phyloP scores from a whole-genome alignment of 192 early-diverging fungal species.

The Coemansia sp. region DNA sequence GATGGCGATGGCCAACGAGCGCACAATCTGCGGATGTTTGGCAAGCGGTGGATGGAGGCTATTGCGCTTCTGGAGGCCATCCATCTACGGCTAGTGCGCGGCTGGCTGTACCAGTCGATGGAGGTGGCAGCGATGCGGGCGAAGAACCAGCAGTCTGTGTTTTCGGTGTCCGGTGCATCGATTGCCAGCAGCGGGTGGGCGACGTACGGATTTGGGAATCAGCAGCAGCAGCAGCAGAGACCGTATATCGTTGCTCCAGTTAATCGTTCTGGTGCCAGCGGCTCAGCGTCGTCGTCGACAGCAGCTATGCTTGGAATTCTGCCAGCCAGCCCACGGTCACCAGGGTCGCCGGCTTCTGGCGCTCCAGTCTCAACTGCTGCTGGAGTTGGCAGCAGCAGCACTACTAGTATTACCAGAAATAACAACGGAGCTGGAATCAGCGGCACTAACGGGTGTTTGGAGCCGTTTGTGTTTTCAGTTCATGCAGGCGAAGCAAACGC shows the following conservation, averaged over 20 bases:
- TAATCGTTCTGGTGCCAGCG: slow-evolving; percentile 18
- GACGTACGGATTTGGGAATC: not conserved
- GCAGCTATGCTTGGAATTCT: slow-evolving; percentile 1
- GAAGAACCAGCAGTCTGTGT: slow-evolving; percentile 7
- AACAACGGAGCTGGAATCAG: not conserved
- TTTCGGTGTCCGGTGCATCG: slow-evolving; percentile 4
- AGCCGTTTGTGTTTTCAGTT: slow-evolving; percentile 41
- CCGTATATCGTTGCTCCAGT: slow-evolving; percentile 16
- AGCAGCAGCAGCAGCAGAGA: slow-evolving; percentile 11
- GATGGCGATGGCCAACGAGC: slow-evolving; percentile 27
- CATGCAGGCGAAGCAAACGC: slow-evolving; percentile 42
- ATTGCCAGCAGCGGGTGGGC: slow-evolving; percentile 5
- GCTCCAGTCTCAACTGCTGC: not conserved
- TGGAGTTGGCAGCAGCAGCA: not conserved
- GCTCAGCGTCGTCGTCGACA: not conserved
- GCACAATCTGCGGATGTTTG: slow-evolving; percentile 42
- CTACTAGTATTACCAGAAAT: not conserved
- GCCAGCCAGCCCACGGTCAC: not conserved
- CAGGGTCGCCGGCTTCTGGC: not conserved
- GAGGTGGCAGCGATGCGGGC: slow-evolving; percentile 13
- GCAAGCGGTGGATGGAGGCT: slow-evolving; percentile 38
- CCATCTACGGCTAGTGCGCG: slow-evolving; percentile 39
- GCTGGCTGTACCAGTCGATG: slow-evolving; percentile 45
- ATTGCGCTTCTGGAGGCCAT: slow-evolving; percentile 28
- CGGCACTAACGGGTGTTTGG: slow-evolving; percentile 31